phyloP scores from a whole-genome alignment of 2,329 filamentous ascomycete species.

The Colletotrichum lindemuthianum region DNA sequence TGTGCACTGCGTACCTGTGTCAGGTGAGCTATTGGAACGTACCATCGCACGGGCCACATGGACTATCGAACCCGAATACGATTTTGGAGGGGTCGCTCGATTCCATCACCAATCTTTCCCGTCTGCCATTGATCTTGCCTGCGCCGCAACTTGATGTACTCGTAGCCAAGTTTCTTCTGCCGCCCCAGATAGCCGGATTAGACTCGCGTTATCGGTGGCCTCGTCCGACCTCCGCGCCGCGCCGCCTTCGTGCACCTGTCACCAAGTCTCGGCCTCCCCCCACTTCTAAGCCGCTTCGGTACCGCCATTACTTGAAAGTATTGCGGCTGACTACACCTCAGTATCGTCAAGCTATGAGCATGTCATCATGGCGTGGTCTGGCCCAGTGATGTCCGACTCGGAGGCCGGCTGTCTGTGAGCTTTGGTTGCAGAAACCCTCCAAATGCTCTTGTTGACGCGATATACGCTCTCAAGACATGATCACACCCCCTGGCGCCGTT shows the following conservation, averaged over 20 bases:
- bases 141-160: too few species aligned
- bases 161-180: slow-evolving; percentile 10
- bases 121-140: too few species aligned
- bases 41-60: neutral
- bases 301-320: neutral
- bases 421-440: neutral
- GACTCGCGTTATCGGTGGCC: neutral
- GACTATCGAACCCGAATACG: slow-evolving; percentile 34
- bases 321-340: neutral
- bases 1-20: neutral
- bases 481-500: too few species aligned
- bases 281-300: slow-evolving; percentile 6
- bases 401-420: neutral
- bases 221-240: slow-evolving; percentile 21
- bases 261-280: slow-evolving; percentile 10
- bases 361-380: slow-evolving; percentile 19
- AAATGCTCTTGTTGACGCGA: neutral
- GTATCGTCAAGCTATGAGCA: neutral
- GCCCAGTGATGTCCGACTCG: slow-evolving; percentile 2
- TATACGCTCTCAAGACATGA: too few species aligned
- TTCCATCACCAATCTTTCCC: neutral
- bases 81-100: slow-evolving; percentile 22
- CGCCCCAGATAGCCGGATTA: slow-evolving; percentile 30
- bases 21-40: slow-evolving; percentile 11
- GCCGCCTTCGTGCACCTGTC: slow-evolving; percentile 23